Base-by-base conservation (phyloP, 2,329 filamentous ascomycete genomes). In the Colletotrichum orchidophilum region DNA sequence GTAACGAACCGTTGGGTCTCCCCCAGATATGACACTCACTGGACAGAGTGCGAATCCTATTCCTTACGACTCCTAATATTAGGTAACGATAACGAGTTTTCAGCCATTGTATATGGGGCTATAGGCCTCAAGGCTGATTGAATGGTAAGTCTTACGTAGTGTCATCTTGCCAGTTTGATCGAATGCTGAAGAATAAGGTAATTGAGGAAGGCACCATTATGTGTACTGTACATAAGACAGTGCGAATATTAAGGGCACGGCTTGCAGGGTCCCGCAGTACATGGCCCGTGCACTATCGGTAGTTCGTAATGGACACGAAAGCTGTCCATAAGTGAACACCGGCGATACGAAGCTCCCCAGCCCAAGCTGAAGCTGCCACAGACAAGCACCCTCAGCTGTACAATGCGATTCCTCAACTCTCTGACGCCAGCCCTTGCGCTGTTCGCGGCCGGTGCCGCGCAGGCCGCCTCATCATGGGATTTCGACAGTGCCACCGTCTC, bases 401-500 rank as follows among this genome's bases (percentile, higher is more conserved):
- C 66, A 46, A 87, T 87, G 85, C 82, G 82, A 73, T 78, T 86
- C 75, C 77, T 83, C 62, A 76, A 76, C 70, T 82, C 81, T 29
- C 74, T 84, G 67, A 76, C 80, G n/a, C 78, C 83, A 24, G 79
- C 82, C 50, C 77, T 84, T 18, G 75, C 85, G 74, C 80, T 90
- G 53, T 81, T 87, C 73, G 83, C 87, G 69, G 84, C 85, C 60
- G 84, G 86, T 68, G 84, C 83, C 73, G 86, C 83, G 64, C 83
- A 84, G 74, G 88, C 88, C 39, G 85, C 87, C 66, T 85, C 87
- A 33, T 88, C 88, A 26, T 96, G 93, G 93, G 87, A 87, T 66
- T 95, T 95, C 76, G 88, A 92, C 74, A 93, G 95, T 82, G 93
- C 87, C 74, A 90, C 87, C 72, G 85, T 95, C 74, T 87, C 90